Base-by-base conservation (phyloP, 257 asterid genomes). In the Mentha longifolia region DNA sequence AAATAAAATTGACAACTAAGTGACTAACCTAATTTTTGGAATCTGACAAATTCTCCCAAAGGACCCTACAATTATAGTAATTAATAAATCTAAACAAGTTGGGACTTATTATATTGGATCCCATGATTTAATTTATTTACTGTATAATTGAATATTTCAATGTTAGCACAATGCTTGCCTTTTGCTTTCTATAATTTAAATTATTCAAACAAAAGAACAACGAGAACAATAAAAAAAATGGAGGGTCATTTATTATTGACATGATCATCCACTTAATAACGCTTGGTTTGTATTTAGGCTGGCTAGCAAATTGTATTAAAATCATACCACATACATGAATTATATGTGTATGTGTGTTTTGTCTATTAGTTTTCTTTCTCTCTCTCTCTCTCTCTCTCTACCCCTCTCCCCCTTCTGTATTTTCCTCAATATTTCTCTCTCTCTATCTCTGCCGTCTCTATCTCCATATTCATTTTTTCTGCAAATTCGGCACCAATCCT, bases 401-500 rank as follows among this genome's bases (percentile, higher is more conserved):
- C 0, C 46, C 12, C 46, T 41, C 12, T 9, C 37, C 37, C 37
- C 52, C 3, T 43, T 63, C 69, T 64, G 8, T 7, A 25, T 71
- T 59, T 56, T 22, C 41, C 9, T 46, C 13, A 20, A 30, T 70
- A 39, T 57, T 33, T 50, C 47, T 59, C 67, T 37, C 30, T 9
- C 67, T 45, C 73, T 45, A 2, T 14, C 39, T 59, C 68, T 45
- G 12, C 4, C 16, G 49, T 59, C 66, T 35, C 56, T 54, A 58
- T 66, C 70, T 75, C 76, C 75, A 72, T 14, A 61, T 61, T 61
- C 64, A 50, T 49, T 46, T 61, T 20, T 60, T 61, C 51, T 72
- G 70, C 63, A 61, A 37, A 17, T 49, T 37, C 70, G 49, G 70
- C 70, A 61, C 59, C 78, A 42, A 65, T 70, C 71, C 70, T 68